Base-by-base conservation (phyloP, 2,329 filamentous ascomycete species). In the Microdochium trichocladiopsis region DNA sequence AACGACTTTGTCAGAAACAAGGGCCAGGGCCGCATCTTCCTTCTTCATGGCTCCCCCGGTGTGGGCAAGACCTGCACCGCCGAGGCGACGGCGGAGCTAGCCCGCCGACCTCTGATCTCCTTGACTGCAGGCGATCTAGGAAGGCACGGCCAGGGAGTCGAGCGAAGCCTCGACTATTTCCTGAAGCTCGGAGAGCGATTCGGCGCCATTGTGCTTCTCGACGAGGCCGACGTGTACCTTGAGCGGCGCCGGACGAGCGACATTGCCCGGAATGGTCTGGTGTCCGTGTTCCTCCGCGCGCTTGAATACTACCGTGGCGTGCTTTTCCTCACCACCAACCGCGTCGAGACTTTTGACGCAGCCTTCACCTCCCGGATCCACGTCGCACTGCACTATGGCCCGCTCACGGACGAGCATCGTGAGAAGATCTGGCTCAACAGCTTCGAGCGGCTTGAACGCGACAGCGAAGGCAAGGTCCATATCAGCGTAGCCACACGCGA, bases 141-240 rank as follows among this genome's bases (percentile, higher is more conserved):
- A 55, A 69, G 70, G 10, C 61, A 68, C 36, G 61, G 68, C 5
- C 59, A 57, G 41, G 57, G 63, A 2, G 69, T 77, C 24, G 74
- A 78, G 60, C 55, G 62, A 25, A 71, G 71, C 52, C 71, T 77
- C 14, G 67, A 69, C 52, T 75, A 75, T 63, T 77, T 76, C 63
- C 67, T 80, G 10, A 61, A 72, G 41, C 69, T 79, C 3, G 77
- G 68, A 41, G 72, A 74, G 61, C 72, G 71, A 8, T 80, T 74
- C 64, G 72, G 70, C 18, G 78, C 72, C 36, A 70, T 82, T 5
- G 70, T 82, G 6, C 70, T 83, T 21, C 69, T 83, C 4, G 80
- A 84, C 60, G 80, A 84, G 62, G 79, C 78, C 2, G 81, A 84
- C 52, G 78, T 83, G 18, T 84, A 80, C 63, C 74, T 84, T 9